Base-by-base conservation (phyloP, 495 filamentous ascomycete species). In the Zalerion maritima region DNA sequence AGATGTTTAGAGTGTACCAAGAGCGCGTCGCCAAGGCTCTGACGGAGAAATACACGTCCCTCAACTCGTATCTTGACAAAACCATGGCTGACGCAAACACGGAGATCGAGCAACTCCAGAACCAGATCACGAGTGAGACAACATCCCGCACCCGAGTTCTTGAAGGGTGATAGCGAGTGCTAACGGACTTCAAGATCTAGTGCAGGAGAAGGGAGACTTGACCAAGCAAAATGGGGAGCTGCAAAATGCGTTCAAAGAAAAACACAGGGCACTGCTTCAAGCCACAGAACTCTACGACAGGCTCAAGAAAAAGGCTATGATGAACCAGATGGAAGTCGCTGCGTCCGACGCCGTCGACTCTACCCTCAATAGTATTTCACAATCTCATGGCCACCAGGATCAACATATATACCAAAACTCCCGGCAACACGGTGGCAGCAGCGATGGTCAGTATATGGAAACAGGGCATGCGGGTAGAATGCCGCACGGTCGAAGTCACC, bases 201-300 rank as follows among this genome's bases (percentile, higher is more conserved):
- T n/a, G n/a, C n/a, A n/a, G n/a, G n/a, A 11, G 69, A 81, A 34
- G 73, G 81, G 12, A 59, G 60, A 9, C 62, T 93, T 2, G 62
- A 73, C 32, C 67, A 69, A 18, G n/a, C 85, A 83, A 47, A 84
- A 84, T 31, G 68, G 81, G 17, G 82, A 89, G 11, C 60, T 94
- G 3, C 58, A 66, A 16, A 64, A 75, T 27, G 61, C 71, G 2
- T 73, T 74, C 35, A 64, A 69, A 23, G 78, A 87, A 18, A 91
- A 91, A 43, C 75, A 57, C 34, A 73, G 71, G 23, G 78, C 80
- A 34, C 66, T 82, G n/a, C 56, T 73, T 3, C 76, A 85, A 32
- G 75, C 75, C 12, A 81, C 84, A 38, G 80, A 86, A 38, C 67
- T 92, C 4, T 94, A 93, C 37, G 77, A 83, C 38, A 67, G 76